phyloP scores from a whole-genome alignment of 208 protist genomes.

The Trichomonas vaginalis region DNA sequence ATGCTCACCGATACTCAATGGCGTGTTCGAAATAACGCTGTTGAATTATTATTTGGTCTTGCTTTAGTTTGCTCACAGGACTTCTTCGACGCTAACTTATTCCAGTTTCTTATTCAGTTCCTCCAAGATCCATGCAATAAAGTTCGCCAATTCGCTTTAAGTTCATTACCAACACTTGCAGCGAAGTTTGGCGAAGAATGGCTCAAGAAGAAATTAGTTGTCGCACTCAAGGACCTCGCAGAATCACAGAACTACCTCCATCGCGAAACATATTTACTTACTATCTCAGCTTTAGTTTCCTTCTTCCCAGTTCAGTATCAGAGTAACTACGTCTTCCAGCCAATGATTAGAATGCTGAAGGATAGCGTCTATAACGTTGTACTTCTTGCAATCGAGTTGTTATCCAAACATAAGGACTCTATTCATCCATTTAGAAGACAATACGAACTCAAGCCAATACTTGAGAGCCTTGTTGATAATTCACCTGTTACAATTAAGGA shows the following conservation, averaged over 20 bases:
- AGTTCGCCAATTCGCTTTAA: neutral
- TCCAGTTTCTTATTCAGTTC: neutral
- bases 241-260: neutral
- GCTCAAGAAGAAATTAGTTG: neutral
- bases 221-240: neutral
- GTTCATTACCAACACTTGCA: neutral
- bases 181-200: neutral
- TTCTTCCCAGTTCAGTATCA: conserved; percentile 12
- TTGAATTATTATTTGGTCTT: conserved; percentile 4
- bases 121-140: neutral
- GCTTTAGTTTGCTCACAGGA: neutral
- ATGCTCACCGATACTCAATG: neutral
- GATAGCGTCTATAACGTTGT: neutral
- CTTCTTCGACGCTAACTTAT: neutral
- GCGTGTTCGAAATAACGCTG: neutral
- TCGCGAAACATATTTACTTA: neutral
- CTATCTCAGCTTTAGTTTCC: neutral
- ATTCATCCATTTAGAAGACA: conserved; percentile 10
- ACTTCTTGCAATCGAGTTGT: neutral
- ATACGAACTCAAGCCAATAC: neutral
- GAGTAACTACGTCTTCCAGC: neutral
- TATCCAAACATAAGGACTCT: neutral
- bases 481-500: neutral
- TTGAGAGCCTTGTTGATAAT: neutral
- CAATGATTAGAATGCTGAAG: conserved; percentile 9